phyloP scores from a whole-genome alignment of 2,329 filamentous ascomycete species.

The Aspergillus pseudoglaucus region DNA sequence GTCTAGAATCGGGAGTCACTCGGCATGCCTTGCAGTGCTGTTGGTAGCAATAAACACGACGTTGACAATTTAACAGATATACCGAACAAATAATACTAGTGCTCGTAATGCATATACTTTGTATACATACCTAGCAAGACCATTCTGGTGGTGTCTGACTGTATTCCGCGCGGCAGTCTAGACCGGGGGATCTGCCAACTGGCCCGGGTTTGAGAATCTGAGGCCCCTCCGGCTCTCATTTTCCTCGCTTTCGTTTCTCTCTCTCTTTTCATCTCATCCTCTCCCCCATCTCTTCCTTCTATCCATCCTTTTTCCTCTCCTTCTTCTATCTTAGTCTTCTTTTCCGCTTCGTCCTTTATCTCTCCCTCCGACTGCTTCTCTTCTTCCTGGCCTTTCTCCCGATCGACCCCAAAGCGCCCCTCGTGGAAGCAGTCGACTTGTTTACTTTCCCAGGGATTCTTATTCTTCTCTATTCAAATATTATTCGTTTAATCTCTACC shows the following conservation, averaged over 20 bases:
- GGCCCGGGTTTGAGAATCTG: not conserved
- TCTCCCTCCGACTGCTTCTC: not conserved
- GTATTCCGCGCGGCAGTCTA: conserved; percentile 8
- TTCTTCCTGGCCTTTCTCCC: not conserved
- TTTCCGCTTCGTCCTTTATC: conserved; percentile 2
- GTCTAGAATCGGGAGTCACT: too few species aligned
- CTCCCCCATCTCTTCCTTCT: not conserved
- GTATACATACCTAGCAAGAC: too few species aligned
- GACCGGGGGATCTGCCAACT: conserved; percentile 16
- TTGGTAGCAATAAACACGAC: too few species aligned
- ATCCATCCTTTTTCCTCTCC: not conserved
- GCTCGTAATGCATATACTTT: too few species aligned
- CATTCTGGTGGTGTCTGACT: too few species aligned
- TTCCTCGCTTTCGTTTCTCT: conserved; percentile 6
- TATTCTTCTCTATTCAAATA: not conserved
- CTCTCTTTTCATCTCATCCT: not conserved
- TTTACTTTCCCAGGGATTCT: not conserved
- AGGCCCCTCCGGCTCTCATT: conserved; percentile 6
- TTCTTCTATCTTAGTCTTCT: not conserved
- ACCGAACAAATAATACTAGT: too few species aligned
- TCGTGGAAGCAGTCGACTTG: not conserved
- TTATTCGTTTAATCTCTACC: not conserved
- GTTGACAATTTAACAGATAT: too few species aligned
- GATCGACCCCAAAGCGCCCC: not conserved
- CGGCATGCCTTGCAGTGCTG: too few species aligned